Conservation (phyloP, 352 stramenopile genomes). For the Thalassiosira hispida region DNA sequence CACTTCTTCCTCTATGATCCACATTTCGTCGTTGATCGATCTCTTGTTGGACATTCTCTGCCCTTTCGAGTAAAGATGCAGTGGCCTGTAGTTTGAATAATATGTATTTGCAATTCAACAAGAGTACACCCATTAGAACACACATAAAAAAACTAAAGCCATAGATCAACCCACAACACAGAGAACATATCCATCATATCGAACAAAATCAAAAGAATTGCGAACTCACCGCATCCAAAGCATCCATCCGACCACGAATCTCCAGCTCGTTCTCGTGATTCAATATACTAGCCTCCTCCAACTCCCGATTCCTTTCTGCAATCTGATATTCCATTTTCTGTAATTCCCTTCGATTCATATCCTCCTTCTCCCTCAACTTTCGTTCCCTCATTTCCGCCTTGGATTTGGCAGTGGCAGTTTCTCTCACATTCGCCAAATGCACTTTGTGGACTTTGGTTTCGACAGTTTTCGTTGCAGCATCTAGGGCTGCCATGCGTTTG, state of each 20-base stretch:
- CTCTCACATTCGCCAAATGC: background rate
- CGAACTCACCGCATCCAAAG: slow-evolving; percentile 1
- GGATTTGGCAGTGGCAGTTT: no score
- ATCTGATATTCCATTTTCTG: slow-evolving; percentile 4
- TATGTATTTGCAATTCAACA: background rate
- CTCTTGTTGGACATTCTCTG: slow-evolving; percentile 34
- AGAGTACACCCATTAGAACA: background rate
- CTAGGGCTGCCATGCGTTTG: slow-evolving; percentile 29
- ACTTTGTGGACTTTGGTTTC: background rate
- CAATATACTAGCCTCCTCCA: slow-evolving; percentile 13
- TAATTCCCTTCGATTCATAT: background rate
- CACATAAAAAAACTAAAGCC: no score
- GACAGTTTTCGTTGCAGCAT: slow-evolving; percentile 15
- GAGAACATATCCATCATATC: background rate
- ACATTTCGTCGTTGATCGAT: slow-evolving; percentile 21
- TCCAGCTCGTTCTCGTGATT: slow-evolving; percentile 18
- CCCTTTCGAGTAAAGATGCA: slow-evolving; percentile 20
- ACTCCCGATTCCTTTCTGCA: background rate
- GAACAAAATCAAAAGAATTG: background rate
- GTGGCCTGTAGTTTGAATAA: background rate
- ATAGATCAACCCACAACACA: no score
- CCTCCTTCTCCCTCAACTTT: slow-evolving; percentile 4
- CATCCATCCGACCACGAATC: slow-evolving; percentile 13
- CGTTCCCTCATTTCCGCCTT: background rate
- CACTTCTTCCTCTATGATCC: background rate